Evolutionary conservation across 371 early-diverging fungal species (phyloP), one percentile per base, ranked within the genome.

Genomic region (Lichtheimia hyalospora): DNA sequence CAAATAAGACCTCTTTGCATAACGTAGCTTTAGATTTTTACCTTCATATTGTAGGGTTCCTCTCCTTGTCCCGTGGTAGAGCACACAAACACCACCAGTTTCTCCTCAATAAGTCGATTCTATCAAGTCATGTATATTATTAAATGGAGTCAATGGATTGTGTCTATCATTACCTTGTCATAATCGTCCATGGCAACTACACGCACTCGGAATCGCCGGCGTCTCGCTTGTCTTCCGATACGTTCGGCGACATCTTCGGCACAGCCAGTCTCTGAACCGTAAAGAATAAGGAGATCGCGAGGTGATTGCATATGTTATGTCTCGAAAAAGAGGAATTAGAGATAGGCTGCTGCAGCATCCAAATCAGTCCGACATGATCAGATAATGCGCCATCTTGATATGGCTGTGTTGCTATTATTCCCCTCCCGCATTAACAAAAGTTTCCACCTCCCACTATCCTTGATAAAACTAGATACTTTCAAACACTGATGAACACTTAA

Each of bases 21-120:
- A 7, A 24, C 3, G 14, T 20, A 40, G 39, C 13, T 21, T 1
- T n/a, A n/a, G n/a, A n/a, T n/a, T 0, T 23, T 49, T 69, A 90
- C 91, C 78, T 86, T 90, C 98, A 97, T 97, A 64, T 91, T 95
- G 54, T 89, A 86, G 3, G 97, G 96, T 60, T 90, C 91, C 7
- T 86, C 90, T 24, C 98, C 98, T 73, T 97, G 94, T 1, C 98
- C 97, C n/a, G 94, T 93, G 0, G 96, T 96, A 0, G 97, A 90
- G 48, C 92, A 91, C 28, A 95, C 85, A 70, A 97, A 96, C n/a
- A 97, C 72, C 3, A 90, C 90, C 49, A 90, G 61, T n/a, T 64
- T 62, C 50, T 89, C 90, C 16, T 81, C 74, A 50, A 83, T 70
- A 34, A 92, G 69, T 52, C 80, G 67, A 66, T 18, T 57, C 58